These are phyloP conservation scores for Chernovozyma sophiae-reginae DNA, from an alignment of 1,139 yeast species.

Conservation along the genomic window DNA sequence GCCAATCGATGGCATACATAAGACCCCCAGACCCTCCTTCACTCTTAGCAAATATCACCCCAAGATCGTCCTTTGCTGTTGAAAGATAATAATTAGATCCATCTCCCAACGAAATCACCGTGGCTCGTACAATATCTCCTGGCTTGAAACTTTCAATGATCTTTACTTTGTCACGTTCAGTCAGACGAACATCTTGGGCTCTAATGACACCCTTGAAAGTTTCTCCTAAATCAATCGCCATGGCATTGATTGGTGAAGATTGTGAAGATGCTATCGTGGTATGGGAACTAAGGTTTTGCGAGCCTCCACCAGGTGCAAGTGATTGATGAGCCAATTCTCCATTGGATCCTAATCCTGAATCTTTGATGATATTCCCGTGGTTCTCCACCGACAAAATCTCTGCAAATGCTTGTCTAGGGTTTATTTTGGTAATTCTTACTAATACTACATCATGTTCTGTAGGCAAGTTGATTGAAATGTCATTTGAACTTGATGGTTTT, in stretches of 20 bases:
- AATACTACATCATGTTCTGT: conserved; percentile 82
- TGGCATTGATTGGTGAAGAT: conserved; percentile 29
- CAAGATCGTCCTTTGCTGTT: conserved; percentile 88
- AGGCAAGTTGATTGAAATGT: conserved; percentile 57
- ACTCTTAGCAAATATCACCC: conserved; percentile 84
- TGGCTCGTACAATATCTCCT: conserved; percentile 88
- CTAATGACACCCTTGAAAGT: conserved; percentile 87
- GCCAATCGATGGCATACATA: conserved; percentile 95
- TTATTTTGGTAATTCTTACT: conserved; percentile 67
- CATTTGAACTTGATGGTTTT: not conserved
- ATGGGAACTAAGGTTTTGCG: conserved; percentile 39
- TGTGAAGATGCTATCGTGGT: conserved; percentile 46
- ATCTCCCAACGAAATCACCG: conserved; percentile 83
- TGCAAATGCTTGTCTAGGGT: conserved; percentile 68
- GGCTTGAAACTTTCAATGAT: conserved; percentile 79
- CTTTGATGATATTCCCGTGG: conserved; percentile 53
- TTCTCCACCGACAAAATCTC: conserved; percentile 82
- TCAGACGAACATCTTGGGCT: conserved; percentile 83
- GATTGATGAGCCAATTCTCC: conserved; percentile 45
- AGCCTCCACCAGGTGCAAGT: conserved; percentile 51
- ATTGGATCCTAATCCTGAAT: conserved; percentile 64
- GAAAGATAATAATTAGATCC: conserved; percentile 86
- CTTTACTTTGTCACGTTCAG: conserved; percentile 85
- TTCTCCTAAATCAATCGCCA: conserved; percentile 74
- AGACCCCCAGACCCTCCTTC: conserved; percentile 68